Conservation (phyloP, 306 rosid species). For the Boehmeria nivea region DNA sequence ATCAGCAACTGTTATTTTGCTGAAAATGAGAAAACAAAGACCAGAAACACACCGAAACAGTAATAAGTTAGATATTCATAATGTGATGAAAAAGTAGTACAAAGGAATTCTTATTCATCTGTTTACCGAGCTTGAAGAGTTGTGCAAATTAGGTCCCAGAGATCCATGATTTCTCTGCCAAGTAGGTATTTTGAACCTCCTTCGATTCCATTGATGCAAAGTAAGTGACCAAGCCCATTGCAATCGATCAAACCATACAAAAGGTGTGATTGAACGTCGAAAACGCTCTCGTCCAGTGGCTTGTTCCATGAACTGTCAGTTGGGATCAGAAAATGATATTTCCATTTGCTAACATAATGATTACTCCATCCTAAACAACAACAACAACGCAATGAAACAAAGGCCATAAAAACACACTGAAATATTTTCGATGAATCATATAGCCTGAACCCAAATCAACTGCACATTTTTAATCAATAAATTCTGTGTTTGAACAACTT, state of each 20-base stretch:
- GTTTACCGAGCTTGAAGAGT: slow-evolving; percentile 54
- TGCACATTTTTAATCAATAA: too few relatives aligned
- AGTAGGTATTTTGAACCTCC: slow-evolving; percentile 69
- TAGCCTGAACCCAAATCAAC: too few relatives aligned
- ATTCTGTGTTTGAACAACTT: too few relatives aligned
- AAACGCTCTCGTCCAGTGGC: slow-evolving; percentile 49
- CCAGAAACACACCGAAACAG: background rate
- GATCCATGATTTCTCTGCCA: slow-evolving; percentile 79
- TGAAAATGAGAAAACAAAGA: slow-evolving; percentile 24
- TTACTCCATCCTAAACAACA: slow-evolving; percentile 75
- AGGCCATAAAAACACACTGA: background rate
- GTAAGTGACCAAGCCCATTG: slow-evolving; percentile 81
- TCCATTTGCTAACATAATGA: slow-evolving; percentile 67
- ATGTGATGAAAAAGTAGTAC: too few relatives aligned
- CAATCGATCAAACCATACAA: slow-evolving; percentile 73
- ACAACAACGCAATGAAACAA: background rate
- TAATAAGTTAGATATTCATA: background rate
- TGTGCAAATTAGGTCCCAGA: slow-evolving; percentile 80
- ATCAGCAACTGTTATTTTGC: slow-evolving; percentile 74
- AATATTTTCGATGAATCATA: too few relatives aligned
- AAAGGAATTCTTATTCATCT: background rate
- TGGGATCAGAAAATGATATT: slow-evolving; percentile 77
- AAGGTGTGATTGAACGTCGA: slow-evolving; percentile 53
- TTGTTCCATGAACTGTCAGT: slow-evolving; percentile 59
- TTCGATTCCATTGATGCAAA: slow-evolving; percentile 70